These are phyloP conservation scores for Lasiodiplodia sp. DNA, from an alignment of 2,329 filamentous ascomycete species.

Conservation along the genomic window DNA sequence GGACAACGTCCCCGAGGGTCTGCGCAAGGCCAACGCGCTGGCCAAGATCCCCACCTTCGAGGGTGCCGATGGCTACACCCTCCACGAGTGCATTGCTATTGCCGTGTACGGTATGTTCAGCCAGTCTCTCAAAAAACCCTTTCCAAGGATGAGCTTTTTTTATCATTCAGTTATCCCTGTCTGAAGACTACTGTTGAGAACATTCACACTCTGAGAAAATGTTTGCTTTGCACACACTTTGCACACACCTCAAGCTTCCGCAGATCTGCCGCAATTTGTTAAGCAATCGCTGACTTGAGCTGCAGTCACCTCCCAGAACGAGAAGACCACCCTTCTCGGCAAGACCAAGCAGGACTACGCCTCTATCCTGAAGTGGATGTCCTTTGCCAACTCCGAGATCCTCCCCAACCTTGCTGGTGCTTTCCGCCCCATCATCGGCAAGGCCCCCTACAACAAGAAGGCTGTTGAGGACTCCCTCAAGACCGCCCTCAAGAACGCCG, in stretches of 20 bases:
- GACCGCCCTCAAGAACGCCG: slow-evolving; percentile 70
- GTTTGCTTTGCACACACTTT: slow-evolving; percentile 28
- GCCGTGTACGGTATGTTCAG: slow-evolving; percentile 90
- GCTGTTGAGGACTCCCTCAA: slow-evolving; percentile 80
- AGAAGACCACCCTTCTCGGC: slow-evolving; percentile 98
- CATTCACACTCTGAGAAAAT: slow-evolving; percentile 78
- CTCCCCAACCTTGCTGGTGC: slow-evolving; percentile 76
- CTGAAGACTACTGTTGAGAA: slow-evolving; percentile 94
- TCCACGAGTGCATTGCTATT: slow-evolving; percentile 92
- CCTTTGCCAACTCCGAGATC: slow-evolving; percentile 91
- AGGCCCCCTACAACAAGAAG: slow-evolving; percentile 97
- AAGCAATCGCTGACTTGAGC: slow-evolving; percentile 37
- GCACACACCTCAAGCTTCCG: slow-evolving; percentile 31
- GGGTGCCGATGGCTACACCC: slow-evolving; percentile 86
- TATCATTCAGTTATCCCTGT: slow-evolving; percentile 91
- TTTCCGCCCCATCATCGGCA: slow-evolving; percentile 86
- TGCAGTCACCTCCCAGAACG: slow-evolving; percentile 96
- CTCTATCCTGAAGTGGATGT: slow-evolving; percentile 98
- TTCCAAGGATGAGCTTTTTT: slow-evolving; percentile 74
- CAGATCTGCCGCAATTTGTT: slow-evolving; percentile 27
- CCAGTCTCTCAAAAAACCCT: slow-evolving; percentile 9
- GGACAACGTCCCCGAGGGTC: slow-evolving; percentile 74
- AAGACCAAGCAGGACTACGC: slow-evolving; percentile 99
- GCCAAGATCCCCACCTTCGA: slow-evolving; percentile 94
- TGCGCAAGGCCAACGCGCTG: slow-evolving; percentile 84